Percentiles rank a stretch among this genome's conserved stretches.
Conservation (phyloP, 352 stramenopile genomes). For the Pythium scleroteichum region DNA sequence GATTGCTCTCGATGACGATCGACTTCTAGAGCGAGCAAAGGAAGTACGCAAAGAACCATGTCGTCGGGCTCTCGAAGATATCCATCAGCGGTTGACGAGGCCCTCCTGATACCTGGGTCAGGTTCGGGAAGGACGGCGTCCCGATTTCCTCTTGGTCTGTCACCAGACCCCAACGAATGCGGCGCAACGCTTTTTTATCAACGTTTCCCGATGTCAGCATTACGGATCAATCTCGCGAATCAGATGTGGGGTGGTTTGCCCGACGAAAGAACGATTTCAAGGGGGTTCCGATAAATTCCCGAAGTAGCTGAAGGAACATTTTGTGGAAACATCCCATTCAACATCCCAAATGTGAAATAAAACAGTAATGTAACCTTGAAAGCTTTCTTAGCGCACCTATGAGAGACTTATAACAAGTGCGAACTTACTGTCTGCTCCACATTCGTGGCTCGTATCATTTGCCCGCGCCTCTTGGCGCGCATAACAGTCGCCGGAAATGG, state of each 20-base stretch:
- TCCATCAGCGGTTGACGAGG: not conserved
- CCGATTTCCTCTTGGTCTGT: slow-evolving; percentile 4
- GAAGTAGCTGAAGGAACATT: not conserved
- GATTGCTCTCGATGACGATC: slow-evolving; percentile 27
- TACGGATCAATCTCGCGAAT: too few species aligned
- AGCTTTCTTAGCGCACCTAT: not conserved
- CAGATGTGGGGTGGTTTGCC: too few species aligned
- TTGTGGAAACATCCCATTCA: not conserved
- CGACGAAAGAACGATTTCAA: too few species aligned
- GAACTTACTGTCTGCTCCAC: not conserved
- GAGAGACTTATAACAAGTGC: too few species aligned
- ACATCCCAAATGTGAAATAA: not conserved
- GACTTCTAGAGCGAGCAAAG: slow-evolving; percentile 20
- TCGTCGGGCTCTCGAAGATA: not conserved
- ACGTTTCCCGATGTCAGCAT: not conserved
- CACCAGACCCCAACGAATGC: slow-evolving; percentile 8
- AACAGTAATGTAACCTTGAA: too few species aligned
- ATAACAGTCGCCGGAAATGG: not conserved
- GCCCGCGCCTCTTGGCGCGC: not conserved
- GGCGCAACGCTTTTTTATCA: slow-evolving; percentile 1
- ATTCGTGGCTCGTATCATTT: not conserved
- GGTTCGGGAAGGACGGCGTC: not conserved
- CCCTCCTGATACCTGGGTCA: not conserved
- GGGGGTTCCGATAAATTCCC: too few species aligned
- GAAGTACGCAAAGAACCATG: slow-evolving; percentile 30